Percentiles rank a stretch among this genome's conserved stretches.
These are phyloP conservation scores for Volvox carteri DNA, from an alignment of 163 green algal species.

Conservation along the genomic window DNA sequence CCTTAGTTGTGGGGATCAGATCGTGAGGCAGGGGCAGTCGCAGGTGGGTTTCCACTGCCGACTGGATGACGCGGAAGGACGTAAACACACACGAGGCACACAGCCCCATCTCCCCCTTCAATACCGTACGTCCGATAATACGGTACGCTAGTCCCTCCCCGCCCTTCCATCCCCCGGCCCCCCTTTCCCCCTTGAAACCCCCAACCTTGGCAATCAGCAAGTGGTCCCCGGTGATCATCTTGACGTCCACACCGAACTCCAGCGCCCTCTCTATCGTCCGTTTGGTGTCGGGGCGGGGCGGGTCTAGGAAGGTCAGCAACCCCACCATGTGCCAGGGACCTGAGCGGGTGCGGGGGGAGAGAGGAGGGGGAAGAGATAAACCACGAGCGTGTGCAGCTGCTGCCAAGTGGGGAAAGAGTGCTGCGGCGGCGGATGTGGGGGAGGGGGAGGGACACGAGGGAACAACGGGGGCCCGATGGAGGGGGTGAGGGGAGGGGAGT, in stretches of 20 bases:
- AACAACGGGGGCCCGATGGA: background rate
- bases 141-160: background rate
- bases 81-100: too few species aligned
- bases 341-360: background rate
- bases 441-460: background rate
- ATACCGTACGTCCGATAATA: too few species aligned
- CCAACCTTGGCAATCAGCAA: constrained; percentile 79
- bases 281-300: constrained; percentile 89
- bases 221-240: constrained; percentile 89
- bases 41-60: too few species aligned
- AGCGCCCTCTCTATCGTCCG: constrained; percentile 84
- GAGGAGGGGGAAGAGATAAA: too few species aligned
- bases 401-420: too few species aligned
- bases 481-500: background rate
- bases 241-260: constrained; percentile 88
- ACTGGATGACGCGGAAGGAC: too few species aligned
- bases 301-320: constrained; percentile 92
- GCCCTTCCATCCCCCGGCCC: background rate
- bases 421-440: background rate
- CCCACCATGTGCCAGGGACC: constrained; percentile 83
- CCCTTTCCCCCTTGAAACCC: background rate
- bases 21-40: too few species aligned
- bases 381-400: too few species aligned
- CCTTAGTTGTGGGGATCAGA: too few species aligned
- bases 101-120: too few species aligned